Base-by-base conservation (phyloP, 371 early-diverging fungal species). In the Dinochytrium kinnereticum region DNA sequence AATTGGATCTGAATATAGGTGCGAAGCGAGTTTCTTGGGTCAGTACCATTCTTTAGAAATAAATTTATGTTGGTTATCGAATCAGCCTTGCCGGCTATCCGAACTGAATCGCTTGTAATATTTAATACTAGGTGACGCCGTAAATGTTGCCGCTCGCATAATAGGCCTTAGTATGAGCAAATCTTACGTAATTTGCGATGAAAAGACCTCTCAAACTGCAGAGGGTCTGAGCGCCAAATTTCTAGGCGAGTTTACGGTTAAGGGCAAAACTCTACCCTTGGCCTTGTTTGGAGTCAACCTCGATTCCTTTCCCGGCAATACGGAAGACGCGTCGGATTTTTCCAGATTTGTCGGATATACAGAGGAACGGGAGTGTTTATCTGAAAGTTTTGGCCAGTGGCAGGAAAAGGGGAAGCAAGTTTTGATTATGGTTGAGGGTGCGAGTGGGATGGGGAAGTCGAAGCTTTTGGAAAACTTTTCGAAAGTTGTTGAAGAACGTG, bases 71-170 rank as follows among this genome's bases (percentile, higher is more conserved):
- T n/a, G n/a, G n/a, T n/a, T n/a, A n/a, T n/a, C n/a, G n/a, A n/a
- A n/a, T n/a, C n/a, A n/a, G n/a, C n/a, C n/a, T n/a, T n/a, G n/a
- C n/a, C n/a, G n/a, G n/a, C n/a, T n/a, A n/a, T n/a, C n/a, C n/a
- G n/a, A n/a, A n/a, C n/a, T n/a, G n/a, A n/a, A n/a, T n/a, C n/a
- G n/a, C n/a, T 24, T 7, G 21, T 30, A 3, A 38, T 5, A 5
- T 2, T 13, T 15, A 13, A 3, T 19, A 61, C 5, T 17, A 61
- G 66, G 68, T 28, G 68, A 68, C 34, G 50, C 68, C 51, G 68
- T 68, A 13, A 68, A 68, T 40, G 51, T 68, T 7, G 68, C 68
- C 2, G 68, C 68, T 36, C 50, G 68, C 17, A 17, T 68, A 50
- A 49, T 68, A 7, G 68, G 68, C 1, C 51, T 68, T 21, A 21